Evolutionary conservation across 352 stramenopile species (phyloP).

Genomic region (Globisporangium cederbergense): DNA sequence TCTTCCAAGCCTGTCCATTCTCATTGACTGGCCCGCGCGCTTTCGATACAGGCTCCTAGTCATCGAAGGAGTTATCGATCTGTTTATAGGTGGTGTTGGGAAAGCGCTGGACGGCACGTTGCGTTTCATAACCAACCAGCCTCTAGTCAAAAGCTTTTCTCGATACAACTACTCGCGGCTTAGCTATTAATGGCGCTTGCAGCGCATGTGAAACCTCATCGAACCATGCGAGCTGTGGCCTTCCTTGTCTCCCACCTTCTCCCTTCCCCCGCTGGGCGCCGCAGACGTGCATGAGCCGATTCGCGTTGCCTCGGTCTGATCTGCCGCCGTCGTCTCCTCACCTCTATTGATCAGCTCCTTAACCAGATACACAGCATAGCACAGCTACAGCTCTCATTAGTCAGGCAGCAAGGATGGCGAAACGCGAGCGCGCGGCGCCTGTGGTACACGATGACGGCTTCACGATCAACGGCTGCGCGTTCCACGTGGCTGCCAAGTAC

Average conservation of each 20-base stretch:
- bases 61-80: neutral
- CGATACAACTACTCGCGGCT: too few relatives aligned
- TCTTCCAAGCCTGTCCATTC: neutral
- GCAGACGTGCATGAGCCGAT: conserved; percentile 14
- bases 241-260: neutral
- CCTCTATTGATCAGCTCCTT: neutral
- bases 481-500: conserved; percentile 83
- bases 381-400: neutral
- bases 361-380: neutral
- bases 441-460: conserved; percentile 74
- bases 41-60: too few relatives aligned
- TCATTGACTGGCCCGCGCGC: too few relatives aligned
- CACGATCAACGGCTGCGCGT: conserved; percentile 79
- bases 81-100: conserved; percentile 10
- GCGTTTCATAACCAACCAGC: conserved; percentile 28
- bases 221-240: neutral
- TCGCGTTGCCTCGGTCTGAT: conserved; percentile 10
- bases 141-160: neutral
- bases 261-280: neutral
- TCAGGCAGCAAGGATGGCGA: conserved; percentile 37
- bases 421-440: conserved; percentile 52
- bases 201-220: conserved; percentile 6
- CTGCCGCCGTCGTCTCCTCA: neutral
- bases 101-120: neutral
- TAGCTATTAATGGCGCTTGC: conserved; percentile 10